Conservation (phyloP, 192 early-diverging fungal species). For the Backusella mclennaniae region DNA sequence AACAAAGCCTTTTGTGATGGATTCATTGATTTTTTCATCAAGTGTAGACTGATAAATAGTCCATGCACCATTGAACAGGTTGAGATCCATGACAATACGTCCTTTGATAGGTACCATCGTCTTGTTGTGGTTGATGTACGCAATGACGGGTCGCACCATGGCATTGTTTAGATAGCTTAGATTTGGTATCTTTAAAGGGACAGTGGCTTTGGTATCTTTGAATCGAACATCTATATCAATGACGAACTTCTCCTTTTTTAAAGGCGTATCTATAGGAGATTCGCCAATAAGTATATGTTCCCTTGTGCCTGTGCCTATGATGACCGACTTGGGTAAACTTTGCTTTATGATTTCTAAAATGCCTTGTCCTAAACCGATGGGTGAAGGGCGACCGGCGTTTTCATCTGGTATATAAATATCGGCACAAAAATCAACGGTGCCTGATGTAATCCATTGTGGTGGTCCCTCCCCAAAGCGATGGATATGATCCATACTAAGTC, state of each 20-base stretch:
- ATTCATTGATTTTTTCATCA: slow-evolving; percentile 69
- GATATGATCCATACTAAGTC: slow-evolving; percentile 87
- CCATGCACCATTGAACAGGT: slow-evolving; percentile 95
- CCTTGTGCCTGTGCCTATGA: slow-evolving; percentile 40
- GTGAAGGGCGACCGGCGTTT: slow-evolving; percentile 33
- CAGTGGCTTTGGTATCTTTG: slow-evolving; percentile 86
- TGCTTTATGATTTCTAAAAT: slow-evolving; percentile 71
- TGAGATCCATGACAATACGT: slow-evolving; percentile 70
- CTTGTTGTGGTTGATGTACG: slow-evolving; percentile 89
- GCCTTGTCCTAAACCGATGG: slow-evolving; percentile 52
- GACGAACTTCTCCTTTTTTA: slow-evolving; percentile 34
- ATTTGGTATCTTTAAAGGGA: slow-evolving; percentile 72
- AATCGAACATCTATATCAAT: slow-evolving; percentile 85
- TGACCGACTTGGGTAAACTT: slow-evolving; percentile 43
- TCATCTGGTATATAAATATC: slow-evolving; percentile 64
- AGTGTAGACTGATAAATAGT: slow-evolving; percentile 82
- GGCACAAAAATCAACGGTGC: slow-evolving; percentile 79
- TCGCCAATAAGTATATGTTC: slow-evolving; percentile 40
- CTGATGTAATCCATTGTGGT: slow-evolving; percentile 89
- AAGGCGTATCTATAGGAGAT: background rate
- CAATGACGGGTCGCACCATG: slow-evolving; percentile 89
- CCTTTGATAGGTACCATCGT: slow-evolving; percentile 83
- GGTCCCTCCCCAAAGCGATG: slow-evolving; percentile 84
- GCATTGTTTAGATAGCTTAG: slow-evolving; percentile 79
- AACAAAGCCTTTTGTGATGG: slow-evolving; percentile 79